A percentile compares a stretch with the other conserved stretches of the same genome.
These are phyloP conservation scores for Mrakia hoshinonis DNA, from an alignment of 768 basidiomycete species.

Conservation along the genomic window DNA sequence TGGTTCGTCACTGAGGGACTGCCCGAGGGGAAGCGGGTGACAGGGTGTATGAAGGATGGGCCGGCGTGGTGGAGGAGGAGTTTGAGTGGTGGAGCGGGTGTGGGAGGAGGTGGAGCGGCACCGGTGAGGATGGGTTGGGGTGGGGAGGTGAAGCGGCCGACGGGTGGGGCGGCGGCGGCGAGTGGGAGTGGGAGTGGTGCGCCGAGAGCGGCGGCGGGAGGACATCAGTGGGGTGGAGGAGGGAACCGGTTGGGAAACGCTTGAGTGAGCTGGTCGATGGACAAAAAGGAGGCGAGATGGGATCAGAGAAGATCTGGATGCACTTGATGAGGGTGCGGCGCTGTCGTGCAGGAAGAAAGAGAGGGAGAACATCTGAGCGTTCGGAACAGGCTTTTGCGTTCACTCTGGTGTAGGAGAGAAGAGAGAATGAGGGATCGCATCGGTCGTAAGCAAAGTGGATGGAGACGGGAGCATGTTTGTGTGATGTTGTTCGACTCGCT, in stretches of 20 bases:
- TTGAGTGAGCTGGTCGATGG: no score
- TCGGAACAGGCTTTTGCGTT: no score
- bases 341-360: no score
- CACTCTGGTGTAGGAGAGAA: no score
- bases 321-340: no score
- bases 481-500: no score
- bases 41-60: background rate
- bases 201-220: constrained; percentile 2
- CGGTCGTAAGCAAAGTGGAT: no score
- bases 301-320: no score
- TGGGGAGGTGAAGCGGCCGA: constrained; percentile 18
- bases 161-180: background rate
- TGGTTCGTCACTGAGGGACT: constrained; percentile 44
- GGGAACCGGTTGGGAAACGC: constrained; percentile 31
- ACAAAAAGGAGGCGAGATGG: no score
- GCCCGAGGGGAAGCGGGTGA: background rate
- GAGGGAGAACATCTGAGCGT: no score
- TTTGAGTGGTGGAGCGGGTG: constrained; percentile 8
- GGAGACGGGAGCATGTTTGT: no score
- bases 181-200: background rate
- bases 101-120: background rate
- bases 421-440: no score
- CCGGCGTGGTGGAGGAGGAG: constrained; percentile 14
- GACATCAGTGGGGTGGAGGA: constrained; percentile 30
- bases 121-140: background rate